Evolutionary conservation across 176 grass and related monocot genomes (phyloP), one percentile per base, ranked within the genome.

Genomic region (Themeda triandra): DNA sequence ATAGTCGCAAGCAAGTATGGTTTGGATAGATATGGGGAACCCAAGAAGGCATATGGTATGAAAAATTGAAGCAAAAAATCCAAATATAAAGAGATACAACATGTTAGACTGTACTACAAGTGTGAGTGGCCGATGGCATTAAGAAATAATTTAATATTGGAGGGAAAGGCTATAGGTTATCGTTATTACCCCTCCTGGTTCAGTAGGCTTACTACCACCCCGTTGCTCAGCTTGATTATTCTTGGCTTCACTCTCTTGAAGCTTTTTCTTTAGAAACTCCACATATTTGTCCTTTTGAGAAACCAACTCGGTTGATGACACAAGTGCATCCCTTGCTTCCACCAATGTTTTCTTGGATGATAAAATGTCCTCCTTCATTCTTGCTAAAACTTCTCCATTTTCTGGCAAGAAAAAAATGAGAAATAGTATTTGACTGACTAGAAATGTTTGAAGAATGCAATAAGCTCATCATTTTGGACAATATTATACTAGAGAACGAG

Each of bases 171-270:
- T 63, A 74, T 25, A 69, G 19, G 27, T 71, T 39, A 21, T 36
- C 46, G 9, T 66, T 6, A 3, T 73, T 86, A 80, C 76, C 84
- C 31, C 41, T 74, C 68, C 53, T 36, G 41, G 31, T 17, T 80
- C 58, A 18, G 53, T 31, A 74, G 0, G 18, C 31, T 15, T 23
- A 23, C 12, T 12, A 37, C 13, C 77, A 39, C 41, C 23, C 31
- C 31, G 41, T 64, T 54, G 67, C 76, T 37, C 76, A 73, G 23
- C 13, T 46, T n/a, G 64, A 69, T 35, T 29, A 29, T 63, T 71
- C 56, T 25, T 83, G 30, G 73, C 73, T 88, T 83, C 73, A 78
- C 40, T 83, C 30, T 78, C 74, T 39, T 72, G 64, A 78, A 83
- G 73, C 37, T 88, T 83, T 71, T 39, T 78, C 80, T 36, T 83